phyloP scores from a whole-genome alignment of 495 filamentous ascomycete species.

The Sphaerosporella brunnea region DNA sequence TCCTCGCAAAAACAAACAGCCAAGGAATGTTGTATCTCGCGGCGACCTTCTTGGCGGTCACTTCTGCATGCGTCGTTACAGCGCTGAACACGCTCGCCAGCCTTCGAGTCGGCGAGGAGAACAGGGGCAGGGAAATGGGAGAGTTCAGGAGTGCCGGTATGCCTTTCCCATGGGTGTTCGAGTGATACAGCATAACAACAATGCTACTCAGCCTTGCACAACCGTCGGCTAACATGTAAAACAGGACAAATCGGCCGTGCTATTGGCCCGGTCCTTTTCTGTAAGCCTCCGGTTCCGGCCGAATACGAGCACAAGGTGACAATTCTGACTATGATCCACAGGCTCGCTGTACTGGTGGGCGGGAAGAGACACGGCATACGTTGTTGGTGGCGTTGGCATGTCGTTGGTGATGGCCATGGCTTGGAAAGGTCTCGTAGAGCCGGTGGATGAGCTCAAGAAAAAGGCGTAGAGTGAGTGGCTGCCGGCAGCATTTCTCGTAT shows the following conservation, averaged over 20 bases:
- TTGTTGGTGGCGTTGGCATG: slow-evolving; percentile 63
- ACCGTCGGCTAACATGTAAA: slow-evolving; percentile 3
- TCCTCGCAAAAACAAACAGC: slow-evolving; percentile 51
- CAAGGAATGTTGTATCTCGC: slow-evolving; percentile 57
- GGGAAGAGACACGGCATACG: slow-evolving; percentile 70
- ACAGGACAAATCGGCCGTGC: slow-evolving; percentile 71
- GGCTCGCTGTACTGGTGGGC: slow-evolving; percentile 96
- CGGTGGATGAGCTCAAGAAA: slow-evolving; percentile 1
- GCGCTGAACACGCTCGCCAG: slow-evolving; percentile 81
- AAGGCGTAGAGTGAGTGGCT: background rate
- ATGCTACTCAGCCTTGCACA: background rate
- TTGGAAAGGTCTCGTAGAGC: slow-evolving; percentile 39
- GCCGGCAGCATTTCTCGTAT: too few species aligned
- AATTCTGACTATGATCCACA: slow-evolving; percentile 1
- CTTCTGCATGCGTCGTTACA: slow-evolving; percentile 84
- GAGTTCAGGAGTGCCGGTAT: slow-evolving; percentile 61
- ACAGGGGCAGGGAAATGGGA: slow-evolving; percentile 73
- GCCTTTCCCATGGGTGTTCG: slow-evolving; percentile 9
- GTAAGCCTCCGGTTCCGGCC: slow-evolving; percentile 25
- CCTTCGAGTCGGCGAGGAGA: slow-evolving; percentile 62
- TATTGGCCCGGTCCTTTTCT: slow-evolving; percentile 74
- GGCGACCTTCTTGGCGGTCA: slow-evolving; percentile 66
- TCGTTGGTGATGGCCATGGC: slow-evolving; percentile 50
- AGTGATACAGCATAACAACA: background rate
- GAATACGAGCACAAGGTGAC: background rate